Percentiles rank a stretch among this genome's conserved stretches.
These are phyloP conservation scores for Magnolia changhungtana DNA, from an alignment of 164 flowering plant species.

Conservation along the genomic window DNA sequence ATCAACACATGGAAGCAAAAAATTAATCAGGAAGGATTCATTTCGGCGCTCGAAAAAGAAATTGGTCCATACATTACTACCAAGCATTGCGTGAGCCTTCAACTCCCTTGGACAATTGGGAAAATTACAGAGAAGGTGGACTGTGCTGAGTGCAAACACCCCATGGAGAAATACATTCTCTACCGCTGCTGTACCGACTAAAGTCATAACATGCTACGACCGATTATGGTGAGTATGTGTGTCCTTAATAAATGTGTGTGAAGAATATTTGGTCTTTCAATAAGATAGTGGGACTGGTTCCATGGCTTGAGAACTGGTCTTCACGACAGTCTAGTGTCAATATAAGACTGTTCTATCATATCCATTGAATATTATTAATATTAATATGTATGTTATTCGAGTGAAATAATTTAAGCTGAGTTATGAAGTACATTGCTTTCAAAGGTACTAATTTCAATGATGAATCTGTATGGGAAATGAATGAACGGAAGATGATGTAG, in stretches of 20 bases:
- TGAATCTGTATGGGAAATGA: too few relatives aligned
- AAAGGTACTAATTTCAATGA: too few relatives aligned
- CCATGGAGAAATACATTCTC: conserved; percentile 76
- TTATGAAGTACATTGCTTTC: too few relatives aligned
- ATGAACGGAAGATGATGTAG: too few relatives aligned
- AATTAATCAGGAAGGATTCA: conserved; percentile 31
- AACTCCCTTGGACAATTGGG: conserved; percentile 48
- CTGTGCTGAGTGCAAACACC: conserved; percentile 64
- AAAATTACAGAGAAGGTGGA: conserved; percentile 47
- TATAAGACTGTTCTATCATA: too few relatives aligned
- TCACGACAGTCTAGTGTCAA: too few relatives aligned
- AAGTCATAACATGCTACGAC: neutral
- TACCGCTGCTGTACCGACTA: conserved; percentile 56
- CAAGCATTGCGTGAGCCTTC: conserved; percentile 68
- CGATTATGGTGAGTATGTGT: too few relatives aligned
- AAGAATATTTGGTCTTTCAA: neutral
- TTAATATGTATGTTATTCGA: too few relatives aligned
- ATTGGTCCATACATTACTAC: conserved; percentile 31
- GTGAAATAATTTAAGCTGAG: too few relatives aligned
- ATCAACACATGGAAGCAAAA: conserved; percentile 38
- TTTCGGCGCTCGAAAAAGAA: conserved; percentile 38
- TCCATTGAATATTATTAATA: too few relatives aligned
- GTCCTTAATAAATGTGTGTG: too few relatives aligned
- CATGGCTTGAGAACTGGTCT: too few relatives aligned
- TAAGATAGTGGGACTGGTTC: neutral